Evolutionary conservation across 2,329 filamentous ascomycete genomes (phyloP).

Genomic region (Clarireedia sp.): DNA sequence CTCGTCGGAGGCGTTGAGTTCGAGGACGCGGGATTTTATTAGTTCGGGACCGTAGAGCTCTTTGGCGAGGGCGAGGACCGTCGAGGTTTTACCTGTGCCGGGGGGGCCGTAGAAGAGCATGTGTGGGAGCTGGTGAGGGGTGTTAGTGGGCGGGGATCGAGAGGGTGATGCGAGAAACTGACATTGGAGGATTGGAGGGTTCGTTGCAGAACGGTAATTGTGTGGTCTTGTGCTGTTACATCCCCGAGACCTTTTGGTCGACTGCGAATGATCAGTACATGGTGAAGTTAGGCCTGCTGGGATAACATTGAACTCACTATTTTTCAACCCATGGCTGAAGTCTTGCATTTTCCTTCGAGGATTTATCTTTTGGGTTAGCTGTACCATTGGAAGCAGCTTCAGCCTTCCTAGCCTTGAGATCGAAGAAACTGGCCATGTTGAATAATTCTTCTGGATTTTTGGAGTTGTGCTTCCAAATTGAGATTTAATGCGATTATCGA

Average conservation of each 20-base stretch:
- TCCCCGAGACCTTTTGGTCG: conserved; percentile 90
- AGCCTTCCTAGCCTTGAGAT: conserved; percentile 82
- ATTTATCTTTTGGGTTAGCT: conserved; percentile 55
- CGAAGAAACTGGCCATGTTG: conserved; percentile 85
- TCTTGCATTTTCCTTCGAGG: conserved; percentile 53
- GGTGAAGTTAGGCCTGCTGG: background rate
- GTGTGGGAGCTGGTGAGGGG: conserved; percentile 66
- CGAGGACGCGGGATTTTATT: conserved; percentile 88
- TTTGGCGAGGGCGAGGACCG: conserved; percentile 92
- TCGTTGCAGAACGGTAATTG: conserved; percentile 82
- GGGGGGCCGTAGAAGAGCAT: conserved; percentile 99
- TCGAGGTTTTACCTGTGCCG: conserved; percentile 95
- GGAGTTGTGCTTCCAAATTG: background rate
- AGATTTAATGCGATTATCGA: no score
- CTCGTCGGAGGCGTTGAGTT: conserved; percentile 98
- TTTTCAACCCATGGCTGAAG: conserved; percentile 97
- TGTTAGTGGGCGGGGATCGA: conserved; percentile 13
- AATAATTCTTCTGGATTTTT: background rate
- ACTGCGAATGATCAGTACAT: conserved; percentile 42
- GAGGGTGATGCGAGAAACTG: conserved; percentile 19
- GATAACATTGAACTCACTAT: conserved; percentile 57
- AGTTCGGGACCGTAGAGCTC: conserved; percentile 95
- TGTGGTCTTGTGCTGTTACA: conserved; percentile 96
- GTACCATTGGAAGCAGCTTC: conserved; percentile 57
- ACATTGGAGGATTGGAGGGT: conserved; percentile 93